Percentiles rank a stretch among this genome's conserved stretches.
phyloP scores from a whole-genome alignment of 192 early-diverging fungal genomes.

The Backusella parvicylindrica region DNA sequence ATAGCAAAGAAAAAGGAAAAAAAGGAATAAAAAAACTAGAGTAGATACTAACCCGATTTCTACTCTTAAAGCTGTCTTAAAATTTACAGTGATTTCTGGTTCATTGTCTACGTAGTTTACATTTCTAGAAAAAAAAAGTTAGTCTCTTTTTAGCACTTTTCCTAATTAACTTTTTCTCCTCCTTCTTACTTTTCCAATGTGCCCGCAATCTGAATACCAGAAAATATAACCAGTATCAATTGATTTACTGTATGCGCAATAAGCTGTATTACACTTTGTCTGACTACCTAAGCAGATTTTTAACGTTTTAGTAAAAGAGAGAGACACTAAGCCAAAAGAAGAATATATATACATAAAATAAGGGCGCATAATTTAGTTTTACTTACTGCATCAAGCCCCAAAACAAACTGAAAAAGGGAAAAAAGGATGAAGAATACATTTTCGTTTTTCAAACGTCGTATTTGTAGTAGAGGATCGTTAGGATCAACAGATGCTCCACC shows the following conservation, averaged over 20 bases:
- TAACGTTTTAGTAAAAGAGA: background rate
- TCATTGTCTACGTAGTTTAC: background rate
- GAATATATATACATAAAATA: background rate
- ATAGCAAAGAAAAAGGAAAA: background rate
- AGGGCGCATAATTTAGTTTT: background rate
- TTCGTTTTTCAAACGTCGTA: slow-evolving; percentile 13
- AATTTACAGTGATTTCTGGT: background rate
- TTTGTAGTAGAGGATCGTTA: background rate
- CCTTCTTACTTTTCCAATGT: slow-evolving; percentile 12
- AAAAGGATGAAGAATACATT: slow-evolving; percentile 20
- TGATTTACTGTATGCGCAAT: slow-evolving; percentile 10
- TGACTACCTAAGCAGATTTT: slow-evolving; percentile 1
- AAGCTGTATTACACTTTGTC: slow-evolving; percentile 21
- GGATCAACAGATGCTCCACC: background rate
- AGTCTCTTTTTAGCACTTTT: background rate
- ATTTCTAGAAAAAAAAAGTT: background rate
- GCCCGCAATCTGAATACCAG: slow-evolving; percentile 15
- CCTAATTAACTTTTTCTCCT: background rate
- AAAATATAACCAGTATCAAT: slow-evolving; percentile 9
- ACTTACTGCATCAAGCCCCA: slow-evolving; percentile 20
- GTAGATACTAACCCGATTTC: background rate
- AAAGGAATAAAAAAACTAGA: background rate
- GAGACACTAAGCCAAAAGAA: background rate
- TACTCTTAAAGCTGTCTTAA: slow-evolving; percentile 4
- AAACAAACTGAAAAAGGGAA: slow-evolving; percentile 13